Evolutionary conservation across 208 protist genomes (phyloP), one percentile per base, ranked within the genome.

Genomic region (Acanthamoeba castellanii): DNA sequence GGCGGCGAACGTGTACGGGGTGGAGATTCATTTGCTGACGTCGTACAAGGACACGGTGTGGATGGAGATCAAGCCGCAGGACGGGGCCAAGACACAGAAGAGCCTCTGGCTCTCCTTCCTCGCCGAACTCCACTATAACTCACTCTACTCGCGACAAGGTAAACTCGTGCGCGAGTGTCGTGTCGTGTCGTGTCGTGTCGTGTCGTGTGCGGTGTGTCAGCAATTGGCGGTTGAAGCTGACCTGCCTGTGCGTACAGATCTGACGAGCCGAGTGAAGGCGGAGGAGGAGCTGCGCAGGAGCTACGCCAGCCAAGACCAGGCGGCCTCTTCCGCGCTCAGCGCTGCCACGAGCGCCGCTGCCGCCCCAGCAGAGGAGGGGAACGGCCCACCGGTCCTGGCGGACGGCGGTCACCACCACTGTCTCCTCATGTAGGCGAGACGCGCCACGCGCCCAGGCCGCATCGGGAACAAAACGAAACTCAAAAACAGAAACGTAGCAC

Each of bases 111-210:
- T 92, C 27, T 92, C 85, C 37, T 92, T 92, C 85, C 64, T 92
- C 27, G 85, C 59, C 27, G 85, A 92, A 37, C 85, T 92, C 18
- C 85, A 92, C 45, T 92, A 92, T 59, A 92, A 92, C 42, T 92
- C 85, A 3, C 85, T 92, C 57, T 92, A 92, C 42, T 37, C 59
- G 5, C 52, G n/a, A 47, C 59, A 92, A 92, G 84, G 84, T 91
- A 16, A 42, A n/a, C 18, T 45, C 20, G 27, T 68, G 61, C 61
- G 18, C 22, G 11, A 66, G 18, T 25, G 6, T 66, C 22, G 59
- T 66, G 59, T 66, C 4, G 6, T 25, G 6, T 3, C 22, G 6
- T 5, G 50, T 13, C 13, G 50, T 5, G 50, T 13, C 50, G 50
- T 55, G 50, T 13, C 11, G 52, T 57, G 52, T 57, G 16, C 52